These are phyloP conservation scores for Colletotrichum navitas DNA, from an alignment of 2,329 filamentous ascomycete species.

Conservation along the genomic window DNA sequence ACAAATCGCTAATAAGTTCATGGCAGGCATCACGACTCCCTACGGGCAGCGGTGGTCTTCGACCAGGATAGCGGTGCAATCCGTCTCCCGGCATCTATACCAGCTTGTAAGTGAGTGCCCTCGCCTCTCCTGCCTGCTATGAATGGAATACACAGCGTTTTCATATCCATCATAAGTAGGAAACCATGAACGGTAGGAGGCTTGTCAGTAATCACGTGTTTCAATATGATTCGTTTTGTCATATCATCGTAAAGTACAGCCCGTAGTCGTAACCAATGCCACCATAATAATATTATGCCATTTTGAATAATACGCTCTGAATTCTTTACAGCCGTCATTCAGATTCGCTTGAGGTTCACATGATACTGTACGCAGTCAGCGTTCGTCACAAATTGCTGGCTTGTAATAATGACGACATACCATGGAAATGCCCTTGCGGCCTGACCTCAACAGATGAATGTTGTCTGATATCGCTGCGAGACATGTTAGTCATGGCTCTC, in stretches of 20 bases:
- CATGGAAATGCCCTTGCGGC: constrained; percentile 50
- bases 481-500: not conserved
- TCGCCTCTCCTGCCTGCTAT: not conserved
- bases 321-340: not conserved
- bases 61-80: not conserved
- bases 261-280: not conserved
- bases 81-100: not conserved
- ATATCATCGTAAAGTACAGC: constrained; percentile 2
- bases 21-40: constrained; percentile 7
- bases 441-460: constrained; percentile 49
- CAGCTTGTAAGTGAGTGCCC: not conserved
- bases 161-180: not conserved
- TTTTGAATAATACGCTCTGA: not conserved
- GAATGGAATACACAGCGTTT: not conserved
- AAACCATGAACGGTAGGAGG: not conserved
- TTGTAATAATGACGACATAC: constrained; percentile 45
- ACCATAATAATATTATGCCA: not conserved
- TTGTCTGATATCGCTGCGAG: constrained; percentile 53
- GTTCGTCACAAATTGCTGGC: not conserved
- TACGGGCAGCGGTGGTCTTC: not conserved
- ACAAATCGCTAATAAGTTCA: constrained; percentile 15
- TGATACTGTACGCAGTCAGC: constrained; percentile 37
- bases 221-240: not conserved
- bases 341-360: constrained; percentile 37
- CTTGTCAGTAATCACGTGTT: not conserved